Evolutionary conservation across 2,329 filamentous ascomycete genomes (phyloP).

Genomic region (Alternaria triticina): DNA sequence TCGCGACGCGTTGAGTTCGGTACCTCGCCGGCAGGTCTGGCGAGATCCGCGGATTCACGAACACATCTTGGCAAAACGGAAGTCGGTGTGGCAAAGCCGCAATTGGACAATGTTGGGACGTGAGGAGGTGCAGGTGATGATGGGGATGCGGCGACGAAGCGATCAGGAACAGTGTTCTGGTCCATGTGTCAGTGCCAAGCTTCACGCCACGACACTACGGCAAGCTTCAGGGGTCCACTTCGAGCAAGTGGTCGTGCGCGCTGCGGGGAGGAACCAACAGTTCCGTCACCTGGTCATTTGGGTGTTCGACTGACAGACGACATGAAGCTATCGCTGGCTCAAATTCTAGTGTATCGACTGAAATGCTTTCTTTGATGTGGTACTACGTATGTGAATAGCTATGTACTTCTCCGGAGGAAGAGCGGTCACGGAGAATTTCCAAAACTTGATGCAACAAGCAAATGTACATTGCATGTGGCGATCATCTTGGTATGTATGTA

Average conservation of each 20-base stretch:
- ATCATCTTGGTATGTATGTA: not conserved
- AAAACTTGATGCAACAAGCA: not conserved
- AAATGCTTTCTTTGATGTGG: not conserved
- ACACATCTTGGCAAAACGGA: not conserved
- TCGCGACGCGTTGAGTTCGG: not conserved
- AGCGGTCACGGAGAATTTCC: not conserved
- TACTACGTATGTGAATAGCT: not conserved
- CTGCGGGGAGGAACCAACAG: conserved; percentile 7
- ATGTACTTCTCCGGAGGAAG: not conserved
- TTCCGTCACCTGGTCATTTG: not conserved
- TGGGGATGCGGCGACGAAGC: conserved; percentile 7
- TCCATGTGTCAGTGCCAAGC: conserved; percentile 18
- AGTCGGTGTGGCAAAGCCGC: not conserved
- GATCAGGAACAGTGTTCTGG: not conserved
- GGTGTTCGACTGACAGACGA: not conserved
- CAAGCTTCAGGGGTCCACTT: not conserved
- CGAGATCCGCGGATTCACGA: not conserved
- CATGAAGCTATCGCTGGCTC: not conserved
- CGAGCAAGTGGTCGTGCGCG: conserved; percentile 5
- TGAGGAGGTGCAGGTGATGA: not conserved
- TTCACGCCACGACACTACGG: not conserved
- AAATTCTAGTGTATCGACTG: not conserved
- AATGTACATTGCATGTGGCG: not conserved
- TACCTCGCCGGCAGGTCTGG: not conserved
- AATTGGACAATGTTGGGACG: conserved; percentile 1